These are phyloP conservation scores for Akanthomyces muscarius DNA, from an alignment of 2,329 filamentous ascomycete genomes.

Conservation along the genomic window DNA sequence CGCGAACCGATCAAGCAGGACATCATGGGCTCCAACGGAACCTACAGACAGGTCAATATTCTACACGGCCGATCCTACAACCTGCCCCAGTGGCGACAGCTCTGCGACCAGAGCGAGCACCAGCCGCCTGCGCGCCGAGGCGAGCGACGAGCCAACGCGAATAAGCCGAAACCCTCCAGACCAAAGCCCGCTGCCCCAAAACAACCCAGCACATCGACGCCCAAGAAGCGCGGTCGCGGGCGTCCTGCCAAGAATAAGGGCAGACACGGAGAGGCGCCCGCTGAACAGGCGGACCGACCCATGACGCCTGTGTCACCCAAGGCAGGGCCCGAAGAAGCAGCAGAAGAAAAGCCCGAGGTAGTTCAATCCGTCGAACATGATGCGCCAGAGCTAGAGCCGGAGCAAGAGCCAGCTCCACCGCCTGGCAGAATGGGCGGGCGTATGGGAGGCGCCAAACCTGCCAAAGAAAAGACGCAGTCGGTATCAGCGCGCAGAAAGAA, in stretches of 20 bases:
- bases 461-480: slow-evolving; percentile 63
- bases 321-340: slow-evolving; percentile 30
- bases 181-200: slow-evolving; percentile 35
- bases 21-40: slow-evolving; percentile 92
- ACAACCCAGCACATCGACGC: slow-evolving; percentile 28
- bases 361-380: slow-evolving; percentile 36
- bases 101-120: slow-evolving; percentile 93
- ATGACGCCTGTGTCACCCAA: slow-evolving; percentile 58
- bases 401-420: slow-evolving; percentile 31
- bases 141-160: slow-evolving; percentile 64
- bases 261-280: slow-evolving; percentile 29
- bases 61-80: slow-evolving; percentile 96
- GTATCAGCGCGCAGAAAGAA: slow-evolving; percentile 85
- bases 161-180: slow-evolving; percentile 45
- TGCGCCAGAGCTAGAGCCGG: slow-evolving; percentile 36
- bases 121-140: slow-evolving; percentile 90
- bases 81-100: slow-evolving; percentile 87
- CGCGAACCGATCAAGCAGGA: slow-evolving; percentile 98
- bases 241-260: slow-evolving; percentile 36
- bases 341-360: slow-evolving; percentile 23
- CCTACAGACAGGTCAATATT: slow-evolving; percentile 95
- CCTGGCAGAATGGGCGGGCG: slow-evolving; percentile 19
- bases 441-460: slow-evolving; percentile 47
- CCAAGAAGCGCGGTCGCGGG: slow-evolving; percentile 39
- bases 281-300: slow-evolving; percentile 44